A percentile compares a stretch with the other conserved stretches of the same genome.
These are phyloP conservation scores for Lentithecium fluviatile DNA, from an alignment of 495 filamentous ascomycete species.

Conservation along the genomic window DNA sequence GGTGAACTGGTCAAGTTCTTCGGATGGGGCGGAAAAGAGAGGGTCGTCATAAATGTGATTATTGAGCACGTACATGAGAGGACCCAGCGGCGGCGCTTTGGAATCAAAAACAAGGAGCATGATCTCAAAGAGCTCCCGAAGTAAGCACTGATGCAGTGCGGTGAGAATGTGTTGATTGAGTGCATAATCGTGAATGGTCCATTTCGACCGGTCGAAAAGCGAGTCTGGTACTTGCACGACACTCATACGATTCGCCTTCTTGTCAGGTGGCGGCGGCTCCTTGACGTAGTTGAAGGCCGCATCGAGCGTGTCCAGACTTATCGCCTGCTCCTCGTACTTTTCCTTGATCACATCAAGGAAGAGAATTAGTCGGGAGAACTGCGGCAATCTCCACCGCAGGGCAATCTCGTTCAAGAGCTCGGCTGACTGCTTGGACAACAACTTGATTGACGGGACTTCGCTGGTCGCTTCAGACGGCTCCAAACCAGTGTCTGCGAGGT, in stretches of 20 bases:
- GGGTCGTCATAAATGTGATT: slow-evolving; percentile 79
- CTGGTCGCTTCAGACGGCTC: slow-evolving; percentile 54
- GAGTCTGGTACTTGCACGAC: slow-evolving; percentile 46
- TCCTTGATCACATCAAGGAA: slow-evolving; percentile 82
- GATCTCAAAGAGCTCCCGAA: slow-evolving; percentile 83
- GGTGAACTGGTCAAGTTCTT: slow-evolving; percentile 66
- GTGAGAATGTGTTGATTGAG: slow-evolving; percentile 72
- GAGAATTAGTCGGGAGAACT: slow-evolving; percentile 73
- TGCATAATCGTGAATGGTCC: slow-evolving; percentile 78
- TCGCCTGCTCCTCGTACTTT: slow-evolving; percentile 84
- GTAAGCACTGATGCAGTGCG: slow-evolving; percentile 74
- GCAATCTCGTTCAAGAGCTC: slow-evolving; percentile 84
- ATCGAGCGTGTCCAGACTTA: slow-evolving; percentile 76
- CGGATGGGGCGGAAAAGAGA: slow-evolving; percentile 65
- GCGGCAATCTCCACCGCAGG: slow-evolving; percentile 86
- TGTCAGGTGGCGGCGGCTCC: slow-evolving; percentile 58
- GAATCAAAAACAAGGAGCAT: slow-evolving; percentile 83
- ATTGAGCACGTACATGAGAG: slow-evolving; percentile 78
- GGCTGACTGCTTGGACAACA: slow-evolving; percentile 77
- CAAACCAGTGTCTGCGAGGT: slow-evolving; percentile 58
- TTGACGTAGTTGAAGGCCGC: slow-evolving; percentile 79
- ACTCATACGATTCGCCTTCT: slow-evolving; percentile 56
- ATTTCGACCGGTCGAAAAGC: slow-evolving; percentile 61
- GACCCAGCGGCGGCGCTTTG: slow-evolving; percentile 76
- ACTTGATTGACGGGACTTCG: slow-evolving; percentile 56